phyloP scores from a whole-genome alignment of 805 yeast species.

The Yarrowia phangngaensis region DNA sequence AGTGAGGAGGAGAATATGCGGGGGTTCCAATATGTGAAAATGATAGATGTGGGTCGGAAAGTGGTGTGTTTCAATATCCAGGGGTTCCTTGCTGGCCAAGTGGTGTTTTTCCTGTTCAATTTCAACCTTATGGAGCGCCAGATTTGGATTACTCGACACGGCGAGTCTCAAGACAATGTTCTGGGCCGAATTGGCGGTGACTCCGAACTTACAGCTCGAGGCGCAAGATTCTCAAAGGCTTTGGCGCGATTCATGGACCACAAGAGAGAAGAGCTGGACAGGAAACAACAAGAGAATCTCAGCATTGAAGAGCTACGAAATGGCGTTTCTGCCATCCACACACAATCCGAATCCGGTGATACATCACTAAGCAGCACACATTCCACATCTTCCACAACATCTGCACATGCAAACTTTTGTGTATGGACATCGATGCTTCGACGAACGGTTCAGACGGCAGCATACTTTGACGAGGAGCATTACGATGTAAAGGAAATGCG shows the following conservation, averaged over 20 bases:
- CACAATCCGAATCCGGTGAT: constrained; percentile 47
- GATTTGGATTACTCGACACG: constrained; percentile 93
- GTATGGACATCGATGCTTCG: constrained; percentile 90
- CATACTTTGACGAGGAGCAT: constrained; percentile 64
- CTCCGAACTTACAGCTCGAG: constrained; percentile 73
- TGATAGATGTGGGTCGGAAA: constrained; percentile 94
- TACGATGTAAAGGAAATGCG: constrained; percentile 83
- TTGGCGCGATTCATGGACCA: constrained; percentile 67
- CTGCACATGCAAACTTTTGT: constrained; percentile 65
- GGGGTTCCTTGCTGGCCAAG: constrained; percentile 85
- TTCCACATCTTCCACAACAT: constrained; percentile 31
- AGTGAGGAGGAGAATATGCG: constrained; percentile 61
- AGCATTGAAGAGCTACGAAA: constrained; percentile 1
- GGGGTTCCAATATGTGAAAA: constrained; percentile 80
- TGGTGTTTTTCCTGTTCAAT: constrained; percentile 81
- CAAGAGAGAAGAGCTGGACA: constrained; percentile 66
- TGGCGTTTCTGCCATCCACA: constrained; percentile 37
- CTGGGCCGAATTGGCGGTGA: constrained; percentile 90
- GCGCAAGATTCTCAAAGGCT: constrained; percentile 67
- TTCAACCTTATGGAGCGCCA: constrained; percentile 86
- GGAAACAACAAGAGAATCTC: constrained; percentile 54
- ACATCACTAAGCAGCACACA: constrained; percentile 34
- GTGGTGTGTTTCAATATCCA: constrained; percentile 88
- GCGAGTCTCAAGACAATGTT: constrained; percentile 84
- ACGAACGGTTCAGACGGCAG: constrained; percentile 75